Evolutionary conservation across 176 grass and related monocot species (phyloP), one percentile per base, ranked within the genome.

Genomic region (Phoenix dactylifera): DNA sequence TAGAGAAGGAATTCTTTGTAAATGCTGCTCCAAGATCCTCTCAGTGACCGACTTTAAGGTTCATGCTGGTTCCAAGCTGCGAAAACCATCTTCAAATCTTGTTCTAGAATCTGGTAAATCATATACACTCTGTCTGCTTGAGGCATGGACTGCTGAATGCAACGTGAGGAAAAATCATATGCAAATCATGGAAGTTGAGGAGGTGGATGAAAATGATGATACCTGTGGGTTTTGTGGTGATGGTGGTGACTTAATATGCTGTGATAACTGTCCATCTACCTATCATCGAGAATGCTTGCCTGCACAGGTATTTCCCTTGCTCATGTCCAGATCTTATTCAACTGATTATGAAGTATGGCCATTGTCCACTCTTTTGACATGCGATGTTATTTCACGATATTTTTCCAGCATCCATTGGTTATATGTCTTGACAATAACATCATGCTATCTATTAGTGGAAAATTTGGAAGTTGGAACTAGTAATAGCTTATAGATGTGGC

Each of bases 191-290:
- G 75, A 79, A 77, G 51, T 76, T 24, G 79, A 85, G 75, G 73
- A 78, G 17, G 55, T 80, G 39, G 93, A 98, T 81, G 77, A 88
- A 75, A 92, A 78, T 74, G 93, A 98, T 26, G 93, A 98, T 65
- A 92, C 93, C 7, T 98, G 93, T 71, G 93, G 87, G 48, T 79
- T 98, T 48, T 98, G 93, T 79, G 87, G 88, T 64, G 93, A 98
- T 81, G 93, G 93, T 22, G 93, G 93, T 24, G 84, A 98, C 67
- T 84, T 98, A 67, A 73, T 98, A 68, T 98, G 93, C 69, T 98
- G 93, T 74, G 93, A 98, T 72, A 98, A 65, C 62, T 98, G 93
- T 64, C 93, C 93, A 54, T 91, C 87, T 59, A 98, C 93, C 29
- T 98, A 98, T 61, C 93, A 98, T 77, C 73, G 79, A 81, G 17